Conservation (phyloP, 2,329 filamentous ascomycete species). For the Zalaria sp. region DNA sequence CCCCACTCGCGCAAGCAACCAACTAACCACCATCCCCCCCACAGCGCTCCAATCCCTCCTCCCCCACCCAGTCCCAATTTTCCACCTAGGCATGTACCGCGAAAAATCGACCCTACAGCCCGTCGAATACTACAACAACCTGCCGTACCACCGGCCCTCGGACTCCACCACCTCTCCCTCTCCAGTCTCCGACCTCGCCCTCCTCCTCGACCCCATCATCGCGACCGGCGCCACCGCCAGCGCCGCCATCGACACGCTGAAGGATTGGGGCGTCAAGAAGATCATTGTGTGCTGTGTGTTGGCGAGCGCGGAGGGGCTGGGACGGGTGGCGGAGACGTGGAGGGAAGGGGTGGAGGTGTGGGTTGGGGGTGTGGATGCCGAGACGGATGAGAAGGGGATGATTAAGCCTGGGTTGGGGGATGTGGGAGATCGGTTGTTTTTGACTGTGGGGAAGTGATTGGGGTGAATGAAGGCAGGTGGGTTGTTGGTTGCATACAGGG, state of each 20-base stretch:
- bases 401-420: constrained; percentile 82
- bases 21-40: not conserved
- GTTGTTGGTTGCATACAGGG: not conserved
- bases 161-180: constrained; percentile 18
- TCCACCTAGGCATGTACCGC: constrained; percentile 90
- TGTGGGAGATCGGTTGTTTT: constrained; percentile 77
- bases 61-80: constrained; percentile 63
- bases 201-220: constrained; percentile 84
- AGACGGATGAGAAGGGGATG: constrained; percentile 70
- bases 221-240: constrained; percentile 83
- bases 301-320: constrained; percentile 57
- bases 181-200: constrained; percentile 47
- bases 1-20: constrained; percentile 1
- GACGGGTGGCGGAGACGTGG: constrained; percentile 62
- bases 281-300: constrained; percentile 67
- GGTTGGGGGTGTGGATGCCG: constrained; percentile 64
- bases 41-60: constrained; percentile 69
- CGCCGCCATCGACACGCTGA: constrained; percentile 77
- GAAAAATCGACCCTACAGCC: constrained; percentile 76
- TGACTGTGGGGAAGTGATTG: constrained; percentile 70
- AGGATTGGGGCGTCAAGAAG: constrained; percentile 79
- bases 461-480: not conserved
- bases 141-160: constrained; percentile 52
- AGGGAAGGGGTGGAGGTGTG: constrained; percentile 60
- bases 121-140: constrained; percentile 97